These are phyloP conservation scores for Phytophthora megakarya DNA, from an alignment of 352 stramenopile genomes.

Conservation along the genomic window DNA sequence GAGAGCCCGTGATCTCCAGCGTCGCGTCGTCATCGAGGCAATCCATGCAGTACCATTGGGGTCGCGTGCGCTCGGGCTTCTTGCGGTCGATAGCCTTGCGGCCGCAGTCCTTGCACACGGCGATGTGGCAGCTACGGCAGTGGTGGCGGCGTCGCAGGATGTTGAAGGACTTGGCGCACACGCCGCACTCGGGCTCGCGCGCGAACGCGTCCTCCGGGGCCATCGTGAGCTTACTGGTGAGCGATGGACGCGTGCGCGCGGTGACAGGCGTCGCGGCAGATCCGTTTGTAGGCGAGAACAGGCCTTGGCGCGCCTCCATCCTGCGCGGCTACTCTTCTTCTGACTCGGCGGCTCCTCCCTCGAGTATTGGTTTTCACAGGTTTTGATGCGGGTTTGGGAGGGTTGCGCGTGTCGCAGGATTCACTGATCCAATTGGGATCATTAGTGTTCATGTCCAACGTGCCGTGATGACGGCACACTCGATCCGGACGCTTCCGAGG, in stretches of 20 bases:
- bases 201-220: constrained; percentile 60
- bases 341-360: constrained; percentile 30
- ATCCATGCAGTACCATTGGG: constrained; percentile 80
- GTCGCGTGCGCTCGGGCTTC: constrained; percentile 51
- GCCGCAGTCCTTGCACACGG: constrained; percentile 85
- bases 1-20: constrained; percentile 66
- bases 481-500: constrained; percentile 4
- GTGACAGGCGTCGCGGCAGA: constrained; percentile 14
- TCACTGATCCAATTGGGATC: too few species aligned
- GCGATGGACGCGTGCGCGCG: constrained; percentile 32
- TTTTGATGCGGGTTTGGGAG: constrained; percentile 18
- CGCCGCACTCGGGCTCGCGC: constrained; percentile 73
- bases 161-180: constrained; percentile 82
- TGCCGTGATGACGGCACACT: constrained; percentile 23
- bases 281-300: constrained; percentile 39
- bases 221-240: constrained; percentile 46
- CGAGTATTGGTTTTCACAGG: constrained; percentile 21
- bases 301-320: constrained; percentile 34
- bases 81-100: constrained; percentile 75
- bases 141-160: constrained; percentile 83
- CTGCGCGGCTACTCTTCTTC: constrained; percentile 18
- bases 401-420: constrained; percentile 34
- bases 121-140: constrained; percentile 83
- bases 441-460: constrained; percentile 27
- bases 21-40: constrained; percentile 72